These are phyloP conservation scores for Crithidia bombi DNA, from an alignment of 208 protist species.

Conservation along the genomic window DNA sequence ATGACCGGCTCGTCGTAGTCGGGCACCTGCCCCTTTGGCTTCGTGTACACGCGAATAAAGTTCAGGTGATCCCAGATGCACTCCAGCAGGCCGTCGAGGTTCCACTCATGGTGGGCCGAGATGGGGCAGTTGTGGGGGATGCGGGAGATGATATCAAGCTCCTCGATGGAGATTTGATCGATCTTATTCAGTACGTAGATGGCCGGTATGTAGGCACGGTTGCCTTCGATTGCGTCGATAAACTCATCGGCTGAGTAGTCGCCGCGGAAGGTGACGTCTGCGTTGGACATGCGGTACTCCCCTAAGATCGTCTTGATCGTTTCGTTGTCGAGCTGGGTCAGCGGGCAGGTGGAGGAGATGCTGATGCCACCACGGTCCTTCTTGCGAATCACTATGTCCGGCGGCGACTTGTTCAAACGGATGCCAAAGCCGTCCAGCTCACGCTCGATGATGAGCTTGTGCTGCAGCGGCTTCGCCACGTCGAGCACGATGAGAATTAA, in stretches of 20 bases:
- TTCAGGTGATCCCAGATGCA: conserved; percentile 98
- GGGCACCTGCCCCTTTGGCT: conserved; percentile 96
- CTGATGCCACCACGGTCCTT: conserved; percentile 94
- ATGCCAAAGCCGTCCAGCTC: conserved; percentile 99
- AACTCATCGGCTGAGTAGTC: conserved; percentile 97
- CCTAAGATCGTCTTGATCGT: conserved; percentile 92
- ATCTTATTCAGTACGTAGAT: conserved; percentile 99
- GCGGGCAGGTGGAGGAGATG: conserved; percentile 85
- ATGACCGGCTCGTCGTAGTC: conserved; percentile 99
- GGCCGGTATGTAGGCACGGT: conserved; percentile 95
- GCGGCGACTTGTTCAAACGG: conserved; percentile 97
- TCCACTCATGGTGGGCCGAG: conserved; percentile 97
- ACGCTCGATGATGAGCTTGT: conserved; percentile 95
- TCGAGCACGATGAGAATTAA: conserved; percentile 99
- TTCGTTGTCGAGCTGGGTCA: conserved; percentile 92
- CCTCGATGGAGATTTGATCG: conserved; percentile 98
- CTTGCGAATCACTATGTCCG: conserved; percentile 96
- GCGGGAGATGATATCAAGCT: conserved; percentile 96
- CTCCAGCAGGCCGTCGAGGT: conserved; percentile 98
- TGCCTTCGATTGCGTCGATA: conserved; percentile 98
- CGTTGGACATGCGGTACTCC: conserved; percentile 97
- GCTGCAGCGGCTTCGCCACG: conserved; percentile 96
- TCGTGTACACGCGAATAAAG: conserved; percentile 98
- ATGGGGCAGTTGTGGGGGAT: conserved; percentile 98
- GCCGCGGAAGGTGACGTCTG: conserved; percentile 94